Base-by-base conservation (phyloP, 345 rosid genomes). In the Eutrema heterophyllum region DNA sequence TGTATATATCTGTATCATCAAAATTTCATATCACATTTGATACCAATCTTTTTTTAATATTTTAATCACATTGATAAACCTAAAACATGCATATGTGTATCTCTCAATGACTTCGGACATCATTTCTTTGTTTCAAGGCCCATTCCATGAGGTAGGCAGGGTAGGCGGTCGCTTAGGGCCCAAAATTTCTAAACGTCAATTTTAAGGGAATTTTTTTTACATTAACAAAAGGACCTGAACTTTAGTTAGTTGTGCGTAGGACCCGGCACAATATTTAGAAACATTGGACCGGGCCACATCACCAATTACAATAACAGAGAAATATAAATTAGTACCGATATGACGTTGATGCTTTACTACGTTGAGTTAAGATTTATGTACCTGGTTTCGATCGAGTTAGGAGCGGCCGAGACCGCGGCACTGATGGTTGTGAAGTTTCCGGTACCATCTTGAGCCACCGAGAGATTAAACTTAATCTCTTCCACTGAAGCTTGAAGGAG, bases 361-460 rank as follows among this genome's bases (percentile, higher is more conserved):
- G 62, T 57, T 35, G 27, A 16, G 63, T 36, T 56, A 40, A 60
- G 11, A 24, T 60, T 21, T 39, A 26, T 26, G 39, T 71, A 85
- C 97, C 97, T 89, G 7, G 92, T 83, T 41, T 59, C 35, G 76
- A 92, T 89, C 32, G 81, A 73, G 71, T 85, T 84, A 0, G 97
- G 94, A 74, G 97, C 93, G 13, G 89, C 90, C 0, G 83, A 87
- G 57, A 90, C 85, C 1, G 98, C 98, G 6, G 80, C 91, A 9
- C 46, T 55, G 24, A 93, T 78, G 45, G 84, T 90, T 16, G 80
- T 83, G 81, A 82, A 91, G 73, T 91, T 73, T 45, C 92, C 94
- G 4, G 86, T 79, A 40, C 96, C 96, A 59, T 91, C 98, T 65
- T 83, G 72, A 4, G 98, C 89, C 40, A 93, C 97, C 2, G 73